Conservation (phyloP, 2,329 filamentous ascomycete species). For the Clathrospora elynae region DNA sequence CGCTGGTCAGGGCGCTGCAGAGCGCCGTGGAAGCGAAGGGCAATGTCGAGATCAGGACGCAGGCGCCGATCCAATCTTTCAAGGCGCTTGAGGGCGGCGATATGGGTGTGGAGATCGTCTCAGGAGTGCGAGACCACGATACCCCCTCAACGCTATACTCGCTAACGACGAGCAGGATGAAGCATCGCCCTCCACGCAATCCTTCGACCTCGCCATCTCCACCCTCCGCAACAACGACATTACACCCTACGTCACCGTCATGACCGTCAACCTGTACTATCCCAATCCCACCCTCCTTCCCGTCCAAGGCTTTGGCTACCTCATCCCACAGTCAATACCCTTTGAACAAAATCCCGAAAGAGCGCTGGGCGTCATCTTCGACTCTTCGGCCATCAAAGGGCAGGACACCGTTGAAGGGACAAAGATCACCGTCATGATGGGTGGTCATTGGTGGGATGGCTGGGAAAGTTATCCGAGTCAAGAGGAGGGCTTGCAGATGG, state of each 20-base stretch:
- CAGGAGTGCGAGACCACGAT: constrained; percentile 27
- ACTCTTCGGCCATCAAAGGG: constrained; percentile 68
- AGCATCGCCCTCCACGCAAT: constrained; percentile 19
- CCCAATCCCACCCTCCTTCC: constrained; percentile 66
- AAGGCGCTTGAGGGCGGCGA: constrained; percentile 17
- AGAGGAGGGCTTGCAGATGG: constrained; percentile 70
- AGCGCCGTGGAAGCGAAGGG: constrained; percentile 44
- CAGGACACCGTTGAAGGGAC: constrained; percentile 68
- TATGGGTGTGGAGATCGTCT: constrained; percentile 30
- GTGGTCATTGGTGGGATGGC: constrained; percentile 87
- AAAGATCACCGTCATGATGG: constrained; percentile 92
- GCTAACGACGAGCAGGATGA: constrained; percentile 24
- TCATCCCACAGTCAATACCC: constrained; percentile 77
- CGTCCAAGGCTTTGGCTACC: constrained; percentile 81
- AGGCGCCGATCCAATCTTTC: constrained; percentile 34
- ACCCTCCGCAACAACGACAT: constrained; percentile 52
- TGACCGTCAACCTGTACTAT: constrained; percentile 92
- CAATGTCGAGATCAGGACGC: constrained; percentile 49
- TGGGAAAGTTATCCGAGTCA: constrained; percentile 66
- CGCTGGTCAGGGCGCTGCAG: constrained; percentile 47
- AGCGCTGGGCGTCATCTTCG: constrained; percentile 90
- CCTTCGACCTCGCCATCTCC: constrained; percentile 41
- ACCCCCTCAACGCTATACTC: not conserved
- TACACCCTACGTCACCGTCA: constrained; percentile 75
- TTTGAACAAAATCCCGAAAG: constrained; percentile 77